Base-by-base conservation (phyloP, 2,329 filamentous ascomycete genomes). In the Monilinia vaccinii-corymbosi region DNA sequence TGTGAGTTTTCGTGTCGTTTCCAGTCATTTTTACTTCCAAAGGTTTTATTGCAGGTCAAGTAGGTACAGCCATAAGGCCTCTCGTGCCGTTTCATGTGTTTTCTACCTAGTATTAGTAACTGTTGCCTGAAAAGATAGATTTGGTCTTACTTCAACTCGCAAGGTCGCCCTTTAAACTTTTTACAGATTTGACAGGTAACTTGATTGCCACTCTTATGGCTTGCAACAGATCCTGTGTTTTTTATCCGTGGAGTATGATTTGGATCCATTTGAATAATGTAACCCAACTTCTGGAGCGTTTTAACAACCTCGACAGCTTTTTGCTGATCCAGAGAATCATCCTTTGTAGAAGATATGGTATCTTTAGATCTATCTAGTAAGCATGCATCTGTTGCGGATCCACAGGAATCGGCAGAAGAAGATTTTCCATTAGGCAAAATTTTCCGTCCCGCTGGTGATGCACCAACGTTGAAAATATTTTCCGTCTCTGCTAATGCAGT, bases 11-110 rank as follows among this genome's bases (percentile, higher is more conserved):
- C 93, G 69, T 97, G 92, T 1, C 92, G 84, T 71, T 95, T 96
- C 92, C 85, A 97, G 73, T 97, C 92, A 61, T 91, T 92, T 71
- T 96, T 96, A 72, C 88, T 92, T n/a, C 92, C 92, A 66, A 96
- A 96, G 0, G 71, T 77, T 69, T 90, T 91, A 52, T 74, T 72
- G 69, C 92, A 96, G 34, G 75, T 73, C 10, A 77, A 73, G 64
- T 85, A 88, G 0, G 91, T 96, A 72, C 92, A 97, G 14, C 85
- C 85, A 64, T 93, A 96, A 0, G 91, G 92, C 65, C 84, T 85
- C 9, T 82, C 79, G 71, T 97, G 92, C 1, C 91, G 84, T 70
- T 91, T 93, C 72, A 83, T 77, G 71, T 96, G 92, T 72, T 97
- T 97, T 65, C 89, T 93, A 61, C 16, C 3, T 16, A 13, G 11